These are phyloP conservation scores for Fusarium albidum DNA, from an alignment of 2,329 filamentous ascomycete genomes.

Conservation along the genomic window DNA sequence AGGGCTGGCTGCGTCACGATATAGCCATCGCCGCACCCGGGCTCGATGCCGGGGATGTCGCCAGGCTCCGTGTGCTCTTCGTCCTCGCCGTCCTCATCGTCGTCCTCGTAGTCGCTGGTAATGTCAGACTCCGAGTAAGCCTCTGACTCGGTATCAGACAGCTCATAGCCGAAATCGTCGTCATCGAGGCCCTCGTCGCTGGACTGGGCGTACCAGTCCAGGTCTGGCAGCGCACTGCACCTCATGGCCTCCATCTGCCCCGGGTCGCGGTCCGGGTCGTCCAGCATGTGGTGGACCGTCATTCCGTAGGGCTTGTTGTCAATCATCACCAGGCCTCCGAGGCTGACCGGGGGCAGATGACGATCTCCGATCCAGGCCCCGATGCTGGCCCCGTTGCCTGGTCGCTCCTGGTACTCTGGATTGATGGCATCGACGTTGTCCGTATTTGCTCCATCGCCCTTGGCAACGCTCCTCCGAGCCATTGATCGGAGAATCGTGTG, in stretches of 20 bases:
- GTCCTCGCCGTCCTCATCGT: slow-evolving; percentile 62
- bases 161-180: slow-evolving; percentile 67
- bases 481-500: slow-evolving; percentile 43
- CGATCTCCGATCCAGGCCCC: slow-evolving; percentile 87
- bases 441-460: slow-evolving; percentile 47
- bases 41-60: slow-evolving; percentile 80
- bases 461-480: slow-evolving; percentile 43
- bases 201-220: slow-evolving; percentile 54
- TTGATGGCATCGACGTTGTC: slow-evolving; percentile 64
- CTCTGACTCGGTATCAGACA: slow-evolving; percentile 70
- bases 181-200: slow-evolving; percentile 53
- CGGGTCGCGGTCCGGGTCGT: slow-evolving; percentile 66
- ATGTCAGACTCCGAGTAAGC: slow-evolving; percentile 58
- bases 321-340: slow-evolving; percentile 86
- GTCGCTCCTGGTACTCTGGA: slow-evolving; percentile 78
- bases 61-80: slow-evolving; percentile 68
- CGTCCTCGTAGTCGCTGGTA: slow-evolving; percentile 61
- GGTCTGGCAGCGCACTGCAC: slow-evolving; percentile 51
- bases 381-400: slow-evolving; percentile 88
- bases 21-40: slow-evolving; percentile 78
- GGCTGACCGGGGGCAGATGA: slow-evolving; percentile 89
- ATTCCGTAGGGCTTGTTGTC: slow-evolving; percentile 89
- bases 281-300: slow-evolving; percentile 97
- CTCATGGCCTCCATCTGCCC: slow-evolving; percentile 38
- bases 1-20: slow-evolving; percentile 91